phyloP scores from a whole-genome alignment of 148 eudicot genomes.

The Fallopia convolvulus region DNA sequence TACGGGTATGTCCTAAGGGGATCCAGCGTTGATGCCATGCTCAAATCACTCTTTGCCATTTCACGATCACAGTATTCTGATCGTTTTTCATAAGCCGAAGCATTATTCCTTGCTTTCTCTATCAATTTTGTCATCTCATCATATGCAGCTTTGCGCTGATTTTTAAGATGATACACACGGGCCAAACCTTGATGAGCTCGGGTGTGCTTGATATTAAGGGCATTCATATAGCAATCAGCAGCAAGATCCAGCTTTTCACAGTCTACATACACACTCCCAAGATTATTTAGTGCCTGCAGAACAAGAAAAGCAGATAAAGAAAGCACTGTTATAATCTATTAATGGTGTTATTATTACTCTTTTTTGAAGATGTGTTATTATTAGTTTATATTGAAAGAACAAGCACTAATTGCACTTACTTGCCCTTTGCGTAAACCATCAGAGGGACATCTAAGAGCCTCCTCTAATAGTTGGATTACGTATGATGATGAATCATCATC shows the following conservation, averaged over 20 bases:
- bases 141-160: slow-evolving; percentile 82
- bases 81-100: slow-evolving; percentile 86
- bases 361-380: not conserved
- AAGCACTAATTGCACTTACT: slow-evolving; percentile 31
- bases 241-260: slow-evolving; percentile 84
- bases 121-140: slow-evolving; percentile 89
- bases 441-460: slow-evolving; percentile 88
- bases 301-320: slow-evolving; percentile 16
- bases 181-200: slow-evolving; percentile 95
- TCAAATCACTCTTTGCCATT: slow-evolving; percentile 68
- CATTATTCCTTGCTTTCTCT: slow-evolving; percentile 77
- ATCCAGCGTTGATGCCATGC: slow-evolving; percentile 68
- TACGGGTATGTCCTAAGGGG: slow-evolving; percentile 86
- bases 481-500: slow-evolving; percentile 62
- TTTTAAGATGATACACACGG: slow-evolving; percentile 62
- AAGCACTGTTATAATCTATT: not conserved
- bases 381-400: not conserved
- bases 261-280: slow-evolving; percentile 83
- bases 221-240: slow-evolving; percentile 82
- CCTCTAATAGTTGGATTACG: slow-evolving; percentile 69
- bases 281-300: slow-evolving; percentile 74
- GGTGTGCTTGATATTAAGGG: slow-evolving; percentile 80
- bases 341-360: not conserved
- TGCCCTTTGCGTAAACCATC: slow-evolving; percentile 95
- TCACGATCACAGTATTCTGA: slow-evolving; percentile 95